A percentile compares a stretch with the other conserved stretches of the same genome.
These are phyloP conservation scores for Selaginella tamariscina DNA, from an alignment of 75 land plant species.

Conservation along the genomic window DNA sequence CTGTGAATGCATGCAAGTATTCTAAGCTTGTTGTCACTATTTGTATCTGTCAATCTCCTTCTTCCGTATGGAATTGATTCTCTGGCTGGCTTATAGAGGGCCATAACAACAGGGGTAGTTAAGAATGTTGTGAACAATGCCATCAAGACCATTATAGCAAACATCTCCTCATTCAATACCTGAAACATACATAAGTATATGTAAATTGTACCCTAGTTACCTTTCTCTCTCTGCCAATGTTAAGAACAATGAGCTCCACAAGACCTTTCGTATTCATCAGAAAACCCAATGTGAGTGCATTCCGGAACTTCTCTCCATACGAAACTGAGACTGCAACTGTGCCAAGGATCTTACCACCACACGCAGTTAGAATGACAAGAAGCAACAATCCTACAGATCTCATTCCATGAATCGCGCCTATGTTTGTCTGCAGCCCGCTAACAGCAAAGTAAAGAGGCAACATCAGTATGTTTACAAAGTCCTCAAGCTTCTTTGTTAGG, in stretches of 20 bases:
- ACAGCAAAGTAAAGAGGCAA: slow-evolving; percentile 50
- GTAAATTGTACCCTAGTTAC: background rate
- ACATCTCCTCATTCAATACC: slow-evolving; percentile 57
- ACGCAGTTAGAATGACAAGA: slow-evolving; percentile 35
- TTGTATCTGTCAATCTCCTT: slow-evolving; percentile 21
- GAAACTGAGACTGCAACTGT: slow-evolving; percentile 27
- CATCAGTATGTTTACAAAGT: slow-evolving; percentile 36
- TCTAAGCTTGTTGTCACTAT: slow-evolving; percentile 34
- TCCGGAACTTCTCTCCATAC: slow-evolving; percentile 21
- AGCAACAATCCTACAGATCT: slow-evolving; percentile 28
- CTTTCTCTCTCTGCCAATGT: too few species aligned
- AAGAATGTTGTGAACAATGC: slow-evolving; percentile 64
- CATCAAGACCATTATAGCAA: slow-evolving; percentile 56
- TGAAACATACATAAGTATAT: slow-evolving; percentile 14
- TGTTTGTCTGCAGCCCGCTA: slow-evolving; percentile 44
- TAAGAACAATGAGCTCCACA: too few species aligned
- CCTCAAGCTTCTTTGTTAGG: slow-evolving; percentile 41
- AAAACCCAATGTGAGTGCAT: slow-evolving; percentile 34
- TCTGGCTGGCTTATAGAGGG: slow-evolving; percentile 37
- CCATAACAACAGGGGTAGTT: slow-evolving; percentile 58
- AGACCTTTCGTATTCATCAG: too few species aligned
- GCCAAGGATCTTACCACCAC: slow-evolving; percentile 39
- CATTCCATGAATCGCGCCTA: slow-evolving; percentile 24
- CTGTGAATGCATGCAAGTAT: slow-evolving; percentile 39
- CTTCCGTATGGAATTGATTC: slow-evolving; percentile 29